Conservation (phyloP, 306 rosid genomes). For the Vigna reflexopilosa region DNA sequence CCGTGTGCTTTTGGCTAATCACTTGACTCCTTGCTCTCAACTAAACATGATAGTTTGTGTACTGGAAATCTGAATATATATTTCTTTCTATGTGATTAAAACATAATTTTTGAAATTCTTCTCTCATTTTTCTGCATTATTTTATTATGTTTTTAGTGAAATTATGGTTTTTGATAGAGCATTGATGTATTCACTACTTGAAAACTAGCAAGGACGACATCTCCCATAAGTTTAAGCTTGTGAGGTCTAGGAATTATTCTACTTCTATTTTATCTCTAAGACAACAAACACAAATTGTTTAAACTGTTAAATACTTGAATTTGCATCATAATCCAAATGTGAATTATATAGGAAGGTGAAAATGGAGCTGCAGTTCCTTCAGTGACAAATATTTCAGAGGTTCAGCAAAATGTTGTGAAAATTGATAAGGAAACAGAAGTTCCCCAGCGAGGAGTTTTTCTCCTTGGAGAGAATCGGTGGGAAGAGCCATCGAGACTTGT, state of each 20-base stretch:
- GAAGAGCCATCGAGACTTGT: constrained; percentile 89
- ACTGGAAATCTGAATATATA: constrained; percentile 29
- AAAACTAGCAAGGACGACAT: constrained; percentile 11
- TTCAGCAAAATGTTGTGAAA: constrained; percentile 56
- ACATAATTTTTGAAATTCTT: background rate
- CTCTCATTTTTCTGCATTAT: background rate
- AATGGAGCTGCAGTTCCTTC: constrained; percentile 76
- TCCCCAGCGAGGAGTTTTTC: constrained; percentile 74
- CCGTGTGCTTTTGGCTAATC: constrained; percentile 7
- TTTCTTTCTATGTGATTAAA: constrained; percentile 4
- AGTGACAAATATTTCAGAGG: constrained; percentile 59
- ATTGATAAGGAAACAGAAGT: constrained; percentile 49
- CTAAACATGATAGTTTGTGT: background rate
- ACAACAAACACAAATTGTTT: constrained; percentile 14
- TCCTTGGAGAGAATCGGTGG: constrained; percentile 94
- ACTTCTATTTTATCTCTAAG: constrained; percentile 4
- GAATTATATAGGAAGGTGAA: constrained; percentile 59
- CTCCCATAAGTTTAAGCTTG: constrained; percentile 25
- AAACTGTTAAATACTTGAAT: constrained; percentile 12
- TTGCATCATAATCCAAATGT: constrained; percentile 18
- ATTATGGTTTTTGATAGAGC: constrained; percentile 26
- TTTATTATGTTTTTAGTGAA: constrained; percentile 14
- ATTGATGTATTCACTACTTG: constrained; percentile 3
- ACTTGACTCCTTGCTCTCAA: background rate
- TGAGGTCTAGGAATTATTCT: constrained; percentile 6